Base-by-base conservation (phyloP, 2,329 filamentous ascomycete species). In the Teratosphaeria viscida region DNA sequence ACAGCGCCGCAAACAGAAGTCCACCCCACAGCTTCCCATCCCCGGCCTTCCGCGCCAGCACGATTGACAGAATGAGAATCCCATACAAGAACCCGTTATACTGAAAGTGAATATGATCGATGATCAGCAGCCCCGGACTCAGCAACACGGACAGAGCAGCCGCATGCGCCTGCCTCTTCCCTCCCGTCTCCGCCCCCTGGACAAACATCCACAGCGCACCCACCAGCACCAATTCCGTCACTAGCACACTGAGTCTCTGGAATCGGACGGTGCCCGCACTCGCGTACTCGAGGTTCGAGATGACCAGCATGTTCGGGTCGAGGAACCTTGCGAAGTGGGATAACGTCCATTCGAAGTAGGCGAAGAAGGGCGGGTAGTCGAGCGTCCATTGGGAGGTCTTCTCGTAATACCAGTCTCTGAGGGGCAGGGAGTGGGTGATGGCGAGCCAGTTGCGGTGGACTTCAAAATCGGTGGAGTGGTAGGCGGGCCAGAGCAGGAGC, bases 311-410 rank as follows among this genome's bases (percentile, higher is more conserved):
- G 60, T 81, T 83, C 27, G 89, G 85, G 71, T 99, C 92, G 63
- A 85, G 81, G 71, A 89, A 83, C 64, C 80, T 83, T 29, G 92
- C 94, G 60, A 85, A 79, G 68, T 94, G 89, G 54, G 92, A 94
- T 68, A 99, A 81, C 53, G 85, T 73, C 90, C 90, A 97, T 80
- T 99, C 94, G 76, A 97, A 96, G 73, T 89, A 92, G 66, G 94
- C 94, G 72, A 99, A 99, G 77, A 97, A 96, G 7, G 94, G 94
- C 35, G 94, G 94, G 73, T 99, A 99, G 77, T 99, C 94, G 70
- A 99, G 86, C 0, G 94, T 99, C 94, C 94, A 99, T 90, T 97
- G 90, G 61, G 94, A 99, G 1, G 92, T 96, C 77, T 92, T 88
- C 80, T 99, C 94, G 72, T 87, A 92, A 76, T 99, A 99, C 94